Percentiles rank a stretch among this genome's conserved stretches.
phyloP scores from a whole-genome alignment of 2,329 filamentous ascomycete species.

The Pezicula carpinea region DNA sequence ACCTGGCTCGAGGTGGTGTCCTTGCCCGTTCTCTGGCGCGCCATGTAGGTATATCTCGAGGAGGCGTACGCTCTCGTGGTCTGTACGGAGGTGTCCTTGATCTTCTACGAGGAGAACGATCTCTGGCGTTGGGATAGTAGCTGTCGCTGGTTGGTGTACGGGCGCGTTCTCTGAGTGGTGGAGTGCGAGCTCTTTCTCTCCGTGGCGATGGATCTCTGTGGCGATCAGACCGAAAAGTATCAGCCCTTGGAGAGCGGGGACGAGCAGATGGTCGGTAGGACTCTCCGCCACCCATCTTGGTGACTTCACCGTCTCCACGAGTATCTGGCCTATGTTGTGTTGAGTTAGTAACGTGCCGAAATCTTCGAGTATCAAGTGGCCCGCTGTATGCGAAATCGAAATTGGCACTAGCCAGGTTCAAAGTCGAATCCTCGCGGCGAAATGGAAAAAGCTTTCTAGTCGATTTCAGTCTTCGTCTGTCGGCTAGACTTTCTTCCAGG shows the following conservation, averaged over 20 bases:
- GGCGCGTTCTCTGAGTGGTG: conserved; percentile 7
- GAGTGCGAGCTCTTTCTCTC: conserved; percentile 19
- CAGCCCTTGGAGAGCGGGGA: conserved; percentile 23
- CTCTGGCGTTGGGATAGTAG: conserved; percentile 6
- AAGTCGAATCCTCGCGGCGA: too few relatives aligned
- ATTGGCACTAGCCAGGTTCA: too few relatives aligned
- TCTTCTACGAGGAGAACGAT: conserved; percentile 8
- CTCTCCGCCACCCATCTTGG: conserved; percentile 28
- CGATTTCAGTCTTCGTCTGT: too few relatives aligned
- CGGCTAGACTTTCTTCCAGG: too few relatives aligned
- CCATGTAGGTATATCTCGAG: conserved; percentile 17
- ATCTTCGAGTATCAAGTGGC: not conserved
- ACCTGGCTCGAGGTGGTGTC: conserved; percentile 3
- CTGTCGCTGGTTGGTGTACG: conserved; percentile 14
- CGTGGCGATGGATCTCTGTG: conserved; percentile 11
- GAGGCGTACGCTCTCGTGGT: conserved; percentile 24
- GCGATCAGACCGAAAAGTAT: conserved; percentile 22
- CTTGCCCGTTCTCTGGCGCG: conserved; percentile 14
- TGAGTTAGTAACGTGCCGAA: not conserved
- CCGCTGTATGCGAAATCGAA: not conserved
- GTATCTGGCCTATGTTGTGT: conserved; percentile 1
- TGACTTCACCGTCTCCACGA: conserved; percentile 29
- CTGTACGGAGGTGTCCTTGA: conserved; percentile 18
- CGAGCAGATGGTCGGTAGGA: conserved; percentile 27
- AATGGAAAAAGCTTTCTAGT: too few relatives aligned